Percentiles rank a stretch among this genome's conserved stretches.
Evolutionary conservation across 164 flowering plant genomes (phyloP).

Genomic region (Warburgia ugandensis): DNA sequence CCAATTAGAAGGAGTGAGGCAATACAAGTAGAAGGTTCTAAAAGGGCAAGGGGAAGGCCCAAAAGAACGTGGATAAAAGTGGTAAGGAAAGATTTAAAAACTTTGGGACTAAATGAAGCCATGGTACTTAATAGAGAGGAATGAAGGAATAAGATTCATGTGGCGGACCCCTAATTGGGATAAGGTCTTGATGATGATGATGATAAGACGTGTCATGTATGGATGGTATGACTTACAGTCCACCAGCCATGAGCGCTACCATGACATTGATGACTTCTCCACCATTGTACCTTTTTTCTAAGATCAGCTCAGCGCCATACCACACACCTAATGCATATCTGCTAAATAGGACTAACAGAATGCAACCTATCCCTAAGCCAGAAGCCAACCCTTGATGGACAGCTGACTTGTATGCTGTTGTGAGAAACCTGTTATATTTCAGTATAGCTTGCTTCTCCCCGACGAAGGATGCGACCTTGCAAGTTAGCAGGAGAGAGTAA

Average conservation of each 20-base stretch:
- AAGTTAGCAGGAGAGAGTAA: background rate
- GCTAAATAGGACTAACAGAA: slow-evolving; percentile 24
- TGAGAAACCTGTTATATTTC: slow-evolving; percentile 39
- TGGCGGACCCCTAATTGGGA: no score
- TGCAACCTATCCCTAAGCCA: slow-evolving; percentile 49
- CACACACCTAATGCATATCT: slow-evolving; percentile 58
- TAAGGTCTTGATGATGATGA: no score
- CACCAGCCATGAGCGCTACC: slow-evolving; percentile 48
- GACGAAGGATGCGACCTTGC: slow-evolving; percentile 60
- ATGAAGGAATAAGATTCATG: no score
- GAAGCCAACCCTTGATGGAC: slow-evolving; percentile 50
- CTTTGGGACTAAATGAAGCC: no score
- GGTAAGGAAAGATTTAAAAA: no score
- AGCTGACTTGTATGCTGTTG: slow-evolving; percentile 27
- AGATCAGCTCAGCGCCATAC: slow-evolving; percentile 54
- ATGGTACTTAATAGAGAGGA: no score
- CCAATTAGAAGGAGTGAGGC: no score
- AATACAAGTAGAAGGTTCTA: no score
- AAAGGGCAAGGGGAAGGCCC: no score
- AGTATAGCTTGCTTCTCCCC: slow-evolving; percentile 59
- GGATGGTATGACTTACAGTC: slow-evolving; percentile 49
- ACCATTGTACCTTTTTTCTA: slow-evolving; percentile 52
- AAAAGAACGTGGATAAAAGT: no score
- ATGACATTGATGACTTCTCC: slow-evolving; percentile 57
- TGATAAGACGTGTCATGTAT: no score